These are phyloP conservation scores for Rhizophlyctis rosea DNA, from an alignment of 192 early-diverging fungal species.

Conservation along the genomic window DNA sequence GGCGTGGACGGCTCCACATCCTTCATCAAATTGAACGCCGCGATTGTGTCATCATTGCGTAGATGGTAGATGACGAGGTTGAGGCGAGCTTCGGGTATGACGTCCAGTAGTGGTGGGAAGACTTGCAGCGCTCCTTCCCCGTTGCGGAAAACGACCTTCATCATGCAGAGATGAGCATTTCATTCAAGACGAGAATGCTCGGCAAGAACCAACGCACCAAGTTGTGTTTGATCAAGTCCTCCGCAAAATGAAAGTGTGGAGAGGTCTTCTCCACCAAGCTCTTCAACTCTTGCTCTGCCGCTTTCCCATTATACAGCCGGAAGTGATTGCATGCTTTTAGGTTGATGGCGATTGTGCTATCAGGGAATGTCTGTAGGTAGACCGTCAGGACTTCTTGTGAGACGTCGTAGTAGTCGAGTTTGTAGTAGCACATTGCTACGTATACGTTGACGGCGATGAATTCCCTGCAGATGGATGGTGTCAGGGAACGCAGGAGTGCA, in stretches of 20 bases:
- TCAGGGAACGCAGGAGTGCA: not conserved
- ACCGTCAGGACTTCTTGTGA: slow-evolving; percentile 61
- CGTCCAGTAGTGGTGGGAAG: slow-evolving; percentile 54
- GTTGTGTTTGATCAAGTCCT: slow-evolving; percentile 56
- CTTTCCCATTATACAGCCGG: slow-evolving; percentile 61
- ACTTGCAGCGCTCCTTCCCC: slow-evolving; percentile 59
- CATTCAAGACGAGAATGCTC: slow-evolving; percentile 17
- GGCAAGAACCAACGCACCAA: slow-evolving; percentile 14
- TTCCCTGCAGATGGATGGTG: slow-evolving; percentile 41
- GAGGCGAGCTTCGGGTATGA: slow-evolving; percentile 58
- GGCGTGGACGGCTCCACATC: slow-evolving; percentile 61
- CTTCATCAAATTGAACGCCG: slow-evolving; percentile 62
- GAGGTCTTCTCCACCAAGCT: slow-evolving; percentile 45
- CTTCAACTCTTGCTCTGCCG: slow-evolving; percentile 56
- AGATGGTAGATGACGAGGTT: slow-evolving; percentile 62
- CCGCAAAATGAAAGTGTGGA: slow-evolving; percentile 47
- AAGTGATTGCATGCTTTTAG: slow-evolving; percentile 65
- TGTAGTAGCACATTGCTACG: slow-evolving; percentile 66
- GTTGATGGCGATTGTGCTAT: slow-evolving; percentile 56
- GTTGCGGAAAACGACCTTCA: slow-evolving; percentile 51
- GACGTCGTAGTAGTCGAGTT: slow-evolving; percentile 65
- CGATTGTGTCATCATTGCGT: slow-evolving; percentile 52
- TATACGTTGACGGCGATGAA: slow-evolving; percentile 61
- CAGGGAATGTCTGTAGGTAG: slow-evolving; percentile 55
- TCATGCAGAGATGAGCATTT: not conserved